phyloP scores from a whole-genome alignment of 2,329 filamentous ascomycete species.

The Diaporthe citriasiana region DNA sequence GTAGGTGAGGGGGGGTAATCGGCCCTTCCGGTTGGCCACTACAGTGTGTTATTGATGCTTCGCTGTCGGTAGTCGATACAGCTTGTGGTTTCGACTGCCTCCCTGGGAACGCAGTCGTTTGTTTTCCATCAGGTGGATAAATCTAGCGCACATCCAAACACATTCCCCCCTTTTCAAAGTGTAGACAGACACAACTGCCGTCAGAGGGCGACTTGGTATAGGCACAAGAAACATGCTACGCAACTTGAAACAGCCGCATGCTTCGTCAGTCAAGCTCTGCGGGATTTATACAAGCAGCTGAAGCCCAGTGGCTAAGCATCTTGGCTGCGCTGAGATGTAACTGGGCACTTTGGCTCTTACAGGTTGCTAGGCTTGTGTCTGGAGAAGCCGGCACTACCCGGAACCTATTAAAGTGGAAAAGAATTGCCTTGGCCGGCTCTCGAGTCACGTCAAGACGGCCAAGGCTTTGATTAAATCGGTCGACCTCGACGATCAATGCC shows the following conservation, averaged over 20 bases:
- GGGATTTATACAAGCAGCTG: conserved; percentile 30
- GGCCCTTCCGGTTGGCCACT: conserved; percentile 1
- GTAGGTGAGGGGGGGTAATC: not conserved
- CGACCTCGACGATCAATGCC: conserved; percentile 23
- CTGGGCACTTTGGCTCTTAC: conserved; percentile 16
- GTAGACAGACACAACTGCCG: not conserved
- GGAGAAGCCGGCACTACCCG: conserved; percentile 16
- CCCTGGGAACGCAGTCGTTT: not conserved
- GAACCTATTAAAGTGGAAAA: conserved; percentile 14
- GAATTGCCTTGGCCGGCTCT: not conserved
- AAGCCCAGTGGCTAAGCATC: conserved; percentile 28
- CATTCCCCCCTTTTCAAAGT: not conserved
- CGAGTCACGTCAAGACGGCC: conserved; percentile 30
- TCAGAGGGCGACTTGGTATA: conserved; percentile 8
- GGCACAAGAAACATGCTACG: conserved; percentile 18
- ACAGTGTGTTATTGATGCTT: not conserved
- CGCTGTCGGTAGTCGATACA: not conserved
- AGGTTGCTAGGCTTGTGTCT: conserved; percentile 22
- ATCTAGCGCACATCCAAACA: not conserved
- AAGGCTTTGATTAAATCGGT: conserved; percentile 24
- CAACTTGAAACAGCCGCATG: conserved; percentile 17
- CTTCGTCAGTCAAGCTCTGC: conserved; percentile 28
- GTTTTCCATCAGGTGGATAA: not conserved
- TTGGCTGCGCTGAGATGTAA: conserved; percentile 22
- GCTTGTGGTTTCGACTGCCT: not conserved